phyloP scores from a whole-genome alignment of 441 rosid genomes.

The Jatropha multifida region DNA sequence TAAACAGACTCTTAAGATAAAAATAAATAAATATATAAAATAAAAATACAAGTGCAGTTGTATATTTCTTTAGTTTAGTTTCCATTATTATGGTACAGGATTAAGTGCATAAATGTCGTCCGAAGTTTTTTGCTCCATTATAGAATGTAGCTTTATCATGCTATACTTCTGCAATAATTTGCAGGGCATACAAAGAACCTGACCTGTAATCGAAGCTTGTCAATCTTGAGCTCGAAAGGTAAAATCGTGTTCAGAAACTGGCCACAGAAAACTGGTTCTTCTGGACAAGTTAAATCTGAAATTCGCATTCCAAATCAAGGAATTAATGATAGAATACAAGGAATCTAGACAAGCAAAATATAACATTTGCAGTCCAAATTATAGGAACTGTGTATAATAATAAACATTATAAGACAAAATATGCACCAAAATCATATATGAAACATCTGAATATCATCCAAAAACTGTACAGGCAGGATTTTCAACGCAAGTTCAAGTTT shows the following conservation, averaged over 20 bases:
- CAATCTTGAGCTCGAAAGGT: background rate
- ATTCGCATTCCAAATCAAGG: no score
- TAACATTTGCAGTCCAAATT: background rate
- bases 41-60: no score
- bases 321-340: background rate
- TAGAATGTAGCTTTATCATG: no score
- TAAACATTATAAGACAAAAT: constrained; percentile 1
- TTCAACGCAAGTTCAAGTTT: background rate
- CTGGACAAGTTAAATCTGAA: no score
- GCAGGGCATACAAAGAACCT: background rate
- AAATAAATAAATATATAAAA: no score
- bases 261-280: no score
- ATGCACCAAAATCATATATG: constrained; percentile 5
- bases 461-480: background rate
- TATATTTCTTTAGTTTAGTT: no score
- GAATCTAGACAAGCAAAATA: background rate
- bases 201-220: background rate
- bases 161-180: no score
- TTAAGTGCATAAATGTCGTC: background rate
- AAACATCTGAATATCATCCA: background rate
- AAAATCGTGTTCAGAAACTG: background rate
- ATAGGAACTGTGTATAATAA: background rate
- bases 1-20: no score
- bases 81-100: background rate
- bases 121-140: background rate